Percentiles rank a stretch among this genome's conserved stretches.
Conservation (phyloP, 2,329 filamentous ascomycete genomes). For the Pestalotiopsis sp. region DNA sequence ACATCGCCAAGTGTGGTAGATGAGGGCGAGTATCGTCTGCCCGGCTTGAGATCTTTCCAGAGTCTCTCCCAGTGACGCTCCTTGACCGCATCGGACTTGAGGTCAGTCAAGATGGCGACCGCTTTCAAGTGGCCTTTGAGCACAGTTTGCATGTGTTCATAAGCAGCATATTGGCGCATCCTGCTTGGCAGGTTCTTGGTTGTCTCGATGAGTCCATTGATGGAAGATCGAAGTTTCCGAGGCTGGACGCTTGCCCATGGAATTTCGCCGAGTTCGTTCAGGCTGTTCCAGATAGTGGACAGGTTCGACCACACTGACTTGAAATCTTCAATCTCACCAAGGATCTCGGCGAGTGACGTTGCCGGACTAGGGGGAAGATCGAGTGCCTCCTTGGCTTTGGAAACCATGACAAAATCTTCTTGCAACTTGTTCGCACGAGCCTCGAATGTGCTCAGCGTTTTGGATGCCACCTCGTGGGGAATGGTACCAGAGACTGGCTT, state of each 20-base stretch:
- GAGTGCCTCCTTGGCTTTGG: slow-evolving; percentile 94
- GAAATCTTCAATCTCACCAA: slow-evolving; percentile 98
- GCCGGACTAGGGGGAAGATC: slow-evolving; percentile 82
- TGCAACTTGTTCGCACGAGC: slow-evolving; percentile 81
- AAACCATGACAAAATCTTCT: slow-evolving; percentile 88
- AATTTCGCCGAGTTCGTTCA: slow-evolving; percentile 90
- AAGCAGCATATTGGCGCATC: slow-evolving; percentile 99
- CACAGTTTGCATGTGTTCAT: slow-evolving; percentile 94
- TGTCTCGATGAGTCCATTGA: slow-evolving; percentile 94
- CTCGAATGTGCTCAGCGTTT: slow-evolving; percentile 82
- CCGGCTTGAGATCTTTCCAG: slow-evolving; percentile 91
- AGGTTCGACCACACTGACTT: slow-evolving; percentile 97
- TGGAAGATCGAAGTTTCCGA: slow-evolving; percentile 84
- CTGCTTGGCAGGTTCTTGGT: slow-evolving; percentile 99
- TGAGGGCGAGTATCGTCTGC: slow-evolving; percentile 89
- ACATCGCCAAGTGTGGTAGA: slow-evolving; percentile 98
- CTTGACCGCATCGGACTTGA: slow-evolving; percentile 95
- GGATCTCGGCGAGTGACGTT: slow-evolving; percentile 78
- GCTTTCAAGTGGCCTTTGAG: slow-evolving; percentile 88
- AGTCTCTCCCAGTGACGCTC: slow-evolving; percentile 98
- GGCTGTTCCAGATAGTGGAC: slow-evolving; percentile 93
- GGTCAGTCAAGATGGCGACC: slow-evolving; percentile 82
- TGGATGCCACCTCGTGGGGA: slow-evolving; percentile 84
- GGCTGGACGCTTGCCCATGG: slow-evolving; percentile 96
- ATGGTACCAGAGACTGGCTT: slow-evolving; percentile 96